phyloP scores from a whole-genome alignment of 1,284 basidiomycete species.

The Microstroma glucosiphilum region DNA sequence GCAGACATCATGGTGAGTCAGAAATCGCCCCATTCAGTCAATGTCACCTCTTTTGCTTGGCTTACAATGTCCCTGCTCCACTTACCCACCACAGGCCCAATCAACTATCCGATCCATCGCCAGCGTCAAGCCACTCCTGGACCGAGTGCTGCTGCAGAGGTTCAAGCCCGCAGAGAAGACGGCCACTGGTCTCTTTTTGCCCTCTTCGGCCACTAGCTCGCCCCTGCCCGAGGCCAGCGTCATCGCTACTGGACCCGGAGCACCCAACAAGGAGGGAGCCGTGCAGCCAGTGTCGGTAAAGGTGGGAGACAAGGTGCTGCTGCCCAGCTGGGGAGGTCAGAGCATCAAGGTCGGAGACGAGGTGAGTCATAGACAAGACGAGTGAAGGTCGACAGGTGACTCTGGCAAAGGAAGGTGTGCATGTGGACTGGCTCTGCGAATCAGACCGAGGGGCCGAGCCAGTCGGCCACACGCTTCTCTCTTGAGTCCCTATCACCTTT shows the following conservation, averaged over 20 bases:
- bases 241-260: slow-evolving; percentile 89
- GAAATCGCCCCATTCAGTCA: too few relatives aligned
- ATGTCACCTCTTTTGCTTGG: too few relatives aligned
- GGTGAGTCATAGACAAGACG: slow-evolving; percentile 56
- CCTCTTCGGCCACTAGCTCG: slow-evolving; percentile 70
- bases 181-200: slow-evolving; percentile 76
- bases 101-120: slow-evolving; percentile 65
- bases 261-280: slow-evolving; percentile 74
- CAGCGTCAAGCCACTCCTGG: slow-evolving; percentile 81
- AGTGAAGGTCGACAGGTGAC: neutral
- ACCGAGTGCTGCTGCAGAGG: slow-evolving; percentile 93
- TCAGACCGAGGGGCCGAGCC: neutral
- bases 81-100: slow-evolving; percentile 56
- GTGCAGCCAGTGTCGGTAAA: slow-evolving; percentile 73
- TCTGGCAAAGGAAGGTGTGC: neutral
- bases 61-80: slow-evolving; percentile 8
- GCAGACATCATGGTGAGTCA: too few relatives aligned
- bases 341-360: slow-evolving; percentile 95
- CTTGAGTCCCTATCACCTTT: neutral
- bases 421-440: neutral
- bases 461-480: neutral
- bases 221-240: slow-evolving; percentile 94
- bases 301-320: slow-evolving; percentile 82
- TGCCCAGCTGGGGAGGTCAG: slow-evolving; percentile 93
- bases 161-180: slow-evolving; percentile 69